Evolutionary conservation across 352 stramenopile genomes (phyloP).

Genomic region (Achlya hypogyna): DNA sequence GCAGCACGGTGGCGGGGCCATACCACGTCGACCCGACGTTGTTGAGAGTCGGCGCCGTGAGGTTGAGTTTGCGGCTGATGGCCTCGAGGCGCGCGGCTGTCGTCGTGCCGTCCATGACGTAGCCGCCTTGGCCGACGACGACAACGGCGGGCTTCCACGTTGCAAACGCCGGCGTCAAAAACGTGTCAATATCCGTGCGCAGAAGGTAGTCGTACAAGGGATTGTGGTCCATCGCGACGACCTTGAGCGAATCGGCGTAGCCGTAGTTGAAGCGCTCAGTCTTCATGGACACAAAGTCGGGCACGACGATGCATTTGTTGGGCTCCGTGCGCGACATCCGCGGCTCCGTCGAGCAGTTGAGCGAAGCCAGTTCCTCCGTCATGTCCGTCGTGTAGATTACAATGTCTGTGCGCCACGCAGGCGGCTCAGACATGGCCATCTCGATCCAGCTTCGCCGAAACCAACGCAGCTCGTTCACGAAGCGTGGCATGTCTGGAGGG

Average conservation of each 20-base stretch:
- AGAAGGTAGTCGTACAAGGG: slow-evolving; percentile 6
- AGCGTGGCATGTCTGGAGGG: background rate
- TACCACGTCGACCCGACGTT: slow-evolving; percentile 15
- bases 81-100: background rate
- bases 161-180: slow-evolving; percentile 5
- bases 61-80: background rate
- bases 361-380: background rate
- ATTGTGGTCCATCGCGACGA: background rate
- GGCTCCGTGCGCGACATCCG: background rate
- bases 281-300: background rate
- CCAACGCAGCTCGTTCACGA: background rate
- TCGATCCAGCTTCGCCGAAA: background rate
- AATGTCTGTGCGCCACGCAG: slow-evolving; percentile 1
- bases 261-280: background rate
- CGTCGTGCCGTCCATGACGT: background rate
- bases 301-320: background rate
- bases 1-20: background rate
- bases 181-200: slow-evolving; percentile 1
- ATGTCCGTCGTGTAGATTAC: background rate
- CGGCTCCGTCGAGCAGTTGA: background rate
- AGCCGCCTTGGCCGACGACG: background rate
- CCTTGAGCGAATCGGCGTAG: background rate
- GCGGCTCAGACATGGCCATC: background rate
- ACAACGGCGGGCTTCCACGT: background rate
- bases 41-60: background rate